Evolutionary conservation across 2,329 filamentous ascomycete species (phyloP), one percentile per base, ranked within the genome.

Genomic region (Talaromyces funiculosus): DNA sequence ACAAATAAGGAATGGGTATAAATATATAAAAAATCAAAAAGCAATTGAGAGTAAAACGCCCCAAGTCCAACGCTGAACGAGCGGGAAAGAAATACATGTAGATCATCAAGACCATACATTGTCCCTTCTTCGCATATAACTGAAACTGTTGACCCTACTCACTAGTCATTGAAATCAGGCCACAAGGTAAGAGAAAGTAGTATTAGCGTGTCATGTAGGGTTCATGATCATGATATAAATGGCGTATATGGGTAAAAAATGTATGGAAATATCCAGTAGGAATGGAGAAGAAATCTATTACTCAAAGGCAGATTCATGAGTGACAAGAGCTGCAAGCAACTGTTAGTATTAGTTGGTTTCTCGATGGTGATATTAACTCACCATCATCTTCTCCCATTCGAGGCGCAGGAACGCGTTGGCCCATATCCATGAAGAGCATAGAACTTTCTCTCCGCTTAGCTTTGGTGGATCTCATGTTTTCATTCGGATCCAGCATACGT

Each of bases 371-470:
- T 47, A 22, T 24, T 16, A 16, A 61, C 65, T 67, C 59, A 71
- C 68, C 60, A 29, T 64, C 57, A 31, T 70, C 67, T 55, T 68
- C 64, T 45, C 65, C 64, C 22, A 68, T 51, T 16, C 67, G 62
- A 22, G 68, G 57, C 35, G 67, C 53, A 31, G 69, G n/a, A 66
- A 35, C 62, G 53, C 69, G 68, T 59, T 74, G 65, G 35, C 68
- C 69, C 38, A 69, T 62, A 38, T 76, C 75, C 76, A 79, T 78
- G 40, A 78, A 74, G 43, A 80, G 67, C 67, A 81, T 72, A 18
- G 78, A 78, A 64, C 79, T 81, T 66, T 81, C 79, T 45, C 79
- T 71, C 63, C 78, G 73, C 66, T 79, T 78, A 18, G 75, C 70
- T 67, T 80, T 80, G 20, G 70, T 69, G 9, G 72, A 71, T 31